Evolutionary conservation across 306 rosid species (phyloP).

Genomic region (Begonia loranthoides): DNA sequence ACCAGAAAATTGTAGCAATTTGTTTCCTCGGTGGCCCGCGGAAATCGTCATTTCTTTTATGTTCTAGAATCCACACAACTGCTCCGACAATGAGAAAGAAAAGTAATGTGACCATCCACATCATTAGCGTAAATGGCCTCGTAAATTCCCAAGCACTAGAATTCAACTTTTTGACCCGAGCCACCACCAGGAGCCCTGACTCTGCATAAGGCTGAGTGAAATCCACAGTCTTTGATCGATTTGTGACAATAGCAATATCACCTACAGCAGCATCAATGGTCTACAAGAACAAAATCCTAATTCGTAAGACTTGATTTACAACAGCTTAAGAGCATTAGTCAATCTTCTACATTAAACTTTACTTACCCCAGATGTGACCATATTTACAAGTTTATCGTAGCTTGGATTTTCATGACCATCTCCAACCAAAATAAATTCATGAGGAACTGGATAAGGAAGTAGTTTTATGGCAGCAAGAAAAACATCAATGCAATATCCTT

Average conservation of each 20-base stretch:
- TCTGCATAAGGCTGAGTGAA: constrained; percentile 39
- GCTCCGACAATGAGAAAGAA: constrained; percentile 28
- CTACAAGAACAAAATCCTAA: constrained; percentile 12
- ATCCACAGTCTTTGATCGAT: constrained; percentile 30
- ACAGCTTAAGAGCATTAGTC: constrained; percentile 1
- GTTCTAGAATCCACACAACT: constrained; percentile 43
- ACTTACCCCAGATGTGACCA: constrained; percentile 25
- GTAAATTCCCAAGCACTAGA: constrained; percentile 34
- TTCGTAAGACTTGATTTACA: background rate
- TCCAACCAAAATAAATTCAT: constrained; percentile 31
- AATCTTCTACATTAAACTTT: background rate
- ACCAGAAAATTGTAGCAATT: constrained; percentile 32
- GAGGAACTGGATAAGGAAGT: constrained; percentile 35
- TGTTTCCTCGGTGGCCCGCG: constrained; percentile 33
- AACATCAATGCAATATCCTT: constrained; percentile 43
- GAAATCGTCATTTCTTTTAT: constrained; percentile 30
- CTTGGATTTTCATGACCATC: constrained; percentile 36
- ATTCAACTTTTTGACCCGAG: constrained; percentile 15
- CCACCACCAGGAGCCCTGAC: constrained; percentile 40
- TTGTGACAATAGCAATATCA: constrained; percentile 34
- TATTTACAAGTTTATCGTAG: constrained; percentile 23
- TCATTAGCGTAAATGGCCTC: constrained; percentile 25
- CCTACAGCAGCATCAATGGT: constrained; percentile 41
- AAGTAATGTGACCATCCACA: constrained; percentile 29
- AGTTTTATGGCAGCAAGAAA: constrained; percentile 30